A percentile compares a stretch with the other conserved stretches of the same genome.
Conservation (phyloP, 1,139 yeast genomes). For the Lodderomyces orthopsilosis region DNA sequence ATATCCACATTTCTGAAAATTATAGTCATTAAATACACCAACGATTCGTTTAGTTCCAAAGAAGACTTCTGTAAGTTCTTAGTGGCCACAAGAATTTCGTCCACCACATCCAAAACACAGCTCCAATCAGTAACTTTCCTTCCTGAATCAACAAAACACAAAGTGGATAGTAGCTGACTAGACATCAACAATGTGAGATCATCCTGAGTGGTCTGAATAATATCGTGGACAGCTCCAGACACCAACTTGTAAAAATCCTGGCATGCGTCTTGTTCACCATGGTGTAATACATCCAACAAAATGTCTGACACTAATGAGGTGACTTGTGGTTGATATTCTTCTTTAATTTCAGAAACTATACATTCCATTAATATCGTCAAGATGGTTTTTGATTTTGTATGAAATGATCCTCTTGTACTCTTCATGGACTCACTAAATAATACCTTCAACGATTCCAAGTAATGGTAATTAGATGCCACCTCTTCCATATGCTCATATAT, state of each 20-base stretch:
- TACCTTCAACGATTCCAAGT: slow-evolving; percentile 55
- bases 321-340: slow-evolving; percentile 12
- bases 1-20: slow-evolving; percentile 60
- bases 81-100: slow-evolving; percentile 15
- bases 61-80: slow-evolving; percentile 1
- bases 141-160: slow-evolving; percentile 69
- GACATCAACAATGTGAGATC: slow-evolving; percentile 17
- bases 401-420: slow-evolving; percentile 69
- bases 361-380: slow-evolving; percentile 43
- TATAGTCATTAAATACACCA: slow-evolving; percentile 43
- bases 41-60: slow-evolving; percentile 25
- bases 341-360: slow-evolving; percentile 22
- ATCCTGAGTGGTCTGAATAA: slow-evolving; percentile 13
- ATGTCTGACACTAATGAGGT: slow-evolving; percentile 57
- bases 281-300: slow-evolving; percentile 57
- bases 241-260: slow-evolving; percentile 40
- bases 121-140: slow-evolving; percentile 52
- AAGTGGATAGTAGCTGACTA: slow-evolving; percentile 35
- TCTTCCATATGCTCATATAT: slow-evolving; percentile 43
- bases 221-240: slow-evolving; percentile 21
- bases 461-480: slow-evolving; percentile 35
- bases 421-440: slow-evolving; percentile 74
- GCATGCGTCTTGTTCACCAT: slow-evolving; percentile 58
- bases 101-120: slow-evolving; percentile 18
- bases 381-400: slow-evolving; percentile 62